Evolutionary conservation across 2,329 filamentous ascomycete species (phyloP).

Genomic region (Clarireedia monteithiana): DNA sequence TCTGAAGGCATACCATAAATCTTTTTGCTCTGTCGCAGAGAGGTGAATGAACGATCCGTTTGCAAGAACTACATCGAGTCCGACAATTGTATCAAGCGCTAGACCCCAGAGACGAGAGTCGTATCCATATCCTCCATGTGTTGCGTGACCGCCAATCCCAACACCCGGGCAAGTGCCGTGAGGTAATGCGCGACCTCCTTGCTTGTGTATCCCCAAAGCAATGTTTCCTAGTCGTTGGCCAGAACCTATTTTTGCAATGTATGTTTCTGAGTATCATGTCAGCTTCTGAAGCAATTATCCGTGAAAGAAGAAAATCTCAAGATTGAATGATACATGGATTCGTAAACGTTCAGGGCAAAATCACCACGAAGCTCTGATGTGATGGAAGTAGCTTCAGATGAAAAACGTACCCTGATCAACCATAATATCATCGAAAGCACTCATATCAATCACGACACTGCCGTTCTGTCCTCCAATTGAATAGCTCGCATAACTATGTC

Average conservation of each 20-base stretch:
- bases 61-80: slow-evolving; percentile 37
- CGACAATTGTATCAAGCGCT: slow-evolving; percentile 8
- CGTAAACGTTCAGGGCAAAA: no score
- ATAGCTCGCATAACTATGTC: slow-evolving; percentile 45
- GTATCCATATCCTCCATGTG: slow-evolving; percentile 5
- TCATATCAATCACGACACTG: slow-evolving; percentile 45
- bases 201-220: slow-evolving; percentile 31
- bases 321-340: no score
- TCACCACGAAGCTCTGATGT: no score
- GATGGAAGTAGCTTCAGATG: no score
- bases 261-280: slow-evolving; percentile 2
- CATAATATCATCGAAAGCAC: slow-evolving; percentile 42
- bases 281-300: neutral
- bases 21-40: slow-evolving; percentile 16
- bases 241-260: slow-evolving; percentile 29
- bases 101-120: slow-evolving; percentile 3
- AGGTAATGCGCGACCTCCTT: slow-evolving; percentile 29
- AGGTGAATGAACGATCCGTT: slow-evolving; percentile 24
- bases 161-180: slow-evolving; percentile 9
- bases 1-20: slow-evolving; percentile 28
- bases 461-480: slow-evolving; percentile 41
- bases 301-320: neutral
- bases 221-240: slow-evolving; percentile 38
- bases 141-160: slow-evolving; percentile 3
- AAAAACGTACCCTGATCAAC: slow-evolving; percentile 35